Base-by-base conservation (phyloP, 352 stramenopile genomes). In the Phytophthora foliorum region DNA sequence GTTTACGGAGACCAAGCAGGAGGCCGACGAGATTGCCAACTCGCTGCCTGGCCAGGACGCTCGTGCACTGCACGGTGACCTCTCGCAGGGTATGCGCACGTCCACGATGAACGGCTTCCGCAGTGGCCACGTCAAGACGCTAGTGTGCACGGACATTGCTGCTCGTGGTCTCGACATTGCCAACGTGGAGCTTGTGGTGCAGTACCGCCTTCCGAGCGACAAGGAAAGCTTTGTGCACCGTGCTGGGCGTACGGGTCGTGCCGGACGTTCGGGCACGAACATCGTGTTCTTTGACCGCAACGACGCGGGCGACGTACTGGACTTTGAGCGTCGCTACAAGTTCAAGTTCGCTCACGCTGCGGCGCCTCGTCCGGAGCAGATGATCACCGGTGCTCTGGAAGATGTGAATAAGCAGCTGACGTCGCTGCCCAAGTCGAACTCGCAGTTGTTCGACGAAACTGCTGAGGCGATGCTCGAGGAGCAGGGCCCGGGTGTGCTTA, bases 1-100 rank as follows among this genome's bases (percentile, higher is more conserved):
- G 38, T 99, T 99, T 73, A 98, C 95, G 4, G 88, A 99, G 74
- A 99, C 97, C 14, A 99, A 99, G 83, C 84, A 93, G 53, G 92
- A 98, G 55, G 94, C 91, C 14, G 95, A 99, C 70, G 94, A 99
- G 56, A 90, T 99, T 60, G 93, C 96, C 17, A 97, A 93, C 46
- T 82, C 91, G 38, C 82, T 96, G n/a, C 71, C 76, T 22, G 72
- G 76, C 13, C 76, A 88, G 50, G 73, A 87, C 36, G 86, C 76
- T 21, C 84, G 82, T 42, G 81, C 83, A 21, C 69, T 94, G 16
- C 86, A 96, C 64, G 86, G 86, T n/a, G 85, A 94, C 59, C 63
- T 95, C 34, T 93, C 86, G 36, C 83, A 93, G 67, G 84, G 83
- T 24, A 89, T 92, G 75, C 75, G 98, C 59, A 97, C 98, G 68